phyloP scores from a whole-genome alignment of 2,329 filamentous ascomycete species.

The Colletotrichum simmondsii region DNA sequence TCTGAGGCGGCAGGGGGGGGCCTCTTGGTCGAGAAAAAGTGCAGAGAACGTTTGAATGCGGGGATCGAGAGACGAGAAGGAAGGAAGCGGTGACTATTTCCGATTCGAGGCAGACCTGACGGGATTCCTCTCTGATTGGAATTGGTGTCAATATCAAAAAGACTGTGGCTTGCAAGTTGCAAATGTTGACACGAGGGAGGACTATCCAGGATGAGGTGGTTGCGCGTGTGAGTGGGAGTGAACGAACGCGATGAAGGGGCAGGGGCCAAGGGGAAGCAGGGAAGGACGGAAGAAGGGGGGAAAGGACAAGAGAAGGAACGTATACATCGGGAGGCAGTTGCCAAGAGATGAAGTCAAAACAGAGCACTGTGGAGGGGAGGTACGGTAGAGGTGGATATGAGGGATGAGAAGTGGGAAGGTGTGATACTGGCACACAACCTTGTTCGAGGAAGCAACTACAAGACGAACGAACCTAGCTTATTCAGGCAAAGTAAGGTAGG shows the following conservation, averaged over 20 bases:
- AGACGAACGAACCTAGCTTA: no score
- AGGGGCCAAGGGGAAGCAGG: not conserved
- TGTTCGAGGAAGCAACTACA: no score
- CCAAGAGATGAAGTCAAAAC: conserved; percentile 31
- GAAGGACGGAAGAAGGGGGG: not conserved
- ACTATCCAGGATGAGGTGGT: not conserved
- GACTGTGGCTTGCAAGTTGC: not conserved
- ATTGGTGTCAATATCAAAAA: not conserved
- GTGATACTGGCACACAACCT: no score
- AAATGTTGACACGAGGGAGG: not conserved
- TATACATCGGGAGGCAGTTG: not conserved
- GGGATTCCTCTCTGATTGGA: not conserved
- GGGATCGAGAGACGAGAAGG: not conserved
- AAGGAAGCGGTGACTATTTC: not conserved
- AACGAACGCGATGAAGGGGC: not conserved
- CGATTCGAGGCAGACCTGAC: not conserved
- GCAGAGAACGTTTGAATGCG: not conserved
- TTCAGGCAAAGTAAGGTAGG: not conserved
- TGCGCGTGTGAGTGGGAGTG: not conserved
- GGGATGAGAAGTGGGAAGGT: not conserved
- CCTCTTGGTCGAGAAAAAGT: not conserved
- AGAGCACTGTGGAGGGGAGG: conserved; percentile 10
- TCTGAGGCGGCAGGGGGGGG: not conserved
- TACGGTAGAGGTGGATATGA: not conserved
- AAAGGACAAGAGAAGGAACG: not conserved